phyloP scores from a whole-genome alignment of 495 filamentous ascomycete genomes.

The Penicillium soppii region DNA sequence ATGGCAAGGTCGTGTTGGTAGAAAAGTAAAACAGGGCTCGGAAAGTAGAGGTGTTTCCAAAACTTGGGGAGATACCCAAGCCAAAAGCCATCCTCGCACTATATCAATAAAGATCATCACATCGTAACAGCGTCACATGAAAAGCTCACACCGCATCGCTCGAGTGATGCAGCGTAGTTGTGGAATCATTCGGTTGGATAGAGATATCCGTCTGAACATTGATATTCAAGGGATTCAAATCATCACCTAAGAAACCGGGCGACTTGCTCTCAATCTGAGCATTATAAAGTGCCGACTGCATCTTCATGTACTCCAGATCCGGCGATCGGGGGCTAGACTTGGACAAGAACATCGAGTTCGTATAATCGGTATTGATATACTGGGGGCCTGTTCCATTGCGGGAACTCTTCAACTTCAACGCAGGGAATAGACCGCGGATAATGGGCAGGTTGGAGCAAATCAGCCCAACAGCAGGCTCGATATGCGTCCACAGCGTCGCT shows the following conservation, averaged over 20 bases:
- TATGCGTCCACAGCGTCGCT: slow-evolving; percentile 56
- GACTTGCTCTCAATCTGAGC: slow-evolving; percentile 10
- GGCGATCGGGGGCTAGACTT: slow-evolving; percentile 28
- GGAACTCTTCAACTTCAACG: slow-evolving; percentile 28
- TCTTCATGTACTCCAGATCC: slow-evolving; percentile 31
- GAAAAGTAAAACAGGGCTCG: background rate
- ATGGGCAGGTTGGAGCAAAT: slow-evolving; percentile 59
- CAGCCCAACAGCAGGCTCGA: slow-evolving; percentile 57
- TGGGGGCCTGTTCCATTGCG: slow-evolving; percentile 22
- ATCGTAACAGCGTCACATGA: slow-evolving; percentile 15
- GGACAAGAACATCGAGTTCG: slow-evolving; percentile 25
- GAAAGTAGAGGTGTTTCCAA: no score
- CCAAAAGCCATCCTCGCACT: background rate
- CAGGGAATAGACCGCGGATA: slow-evolving; percentile 51
- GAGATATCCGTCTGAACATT: slow-evolving; percentile 31
- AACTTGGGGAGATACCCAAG: no score
- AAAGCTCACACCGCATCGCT: background rate
- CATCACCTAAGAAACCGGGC: slow-evolving; percentile 11
- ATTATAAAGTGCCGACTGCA: slow-evolving; percentile 25
- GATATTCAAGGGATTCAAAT: slow-evolving; percentile 26
- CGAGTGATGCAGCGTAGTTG: background rate
- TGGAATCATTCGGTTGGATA: slow-evolving; percentile 19
- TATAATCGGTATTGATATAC: slow-evolving; percentile 32
- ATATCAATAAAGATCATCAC: slow-evolving; percentile 12
- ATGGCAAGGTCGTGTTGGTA: background rate